Evolutionary conservation across 2,329 filamentous ascomycete species (phyloP).

Genomic region (Dendrostoma leiphaemia): DNA sequence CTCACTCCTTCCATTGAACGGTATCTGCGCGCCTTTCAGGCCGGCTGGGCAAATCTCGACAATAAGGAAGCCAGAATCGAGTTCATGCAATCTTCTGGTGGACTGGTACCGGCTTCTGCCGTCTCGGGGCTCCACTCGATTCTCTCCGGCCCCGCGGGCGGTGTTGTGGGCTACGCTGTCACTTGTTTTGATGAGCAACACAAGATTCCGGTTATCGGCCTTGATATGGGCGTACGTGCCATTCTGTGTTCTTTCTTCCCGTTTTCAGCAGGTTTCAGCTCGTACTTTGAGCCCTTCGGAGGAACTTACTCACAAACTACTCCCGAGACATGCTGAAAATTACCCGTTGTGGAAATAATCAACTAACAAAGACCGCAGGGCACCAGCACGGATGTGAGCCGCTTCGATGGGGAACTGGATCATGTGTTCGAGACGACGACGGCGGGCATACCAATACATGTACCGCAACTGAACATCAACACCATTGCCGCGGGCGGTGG

Average conservation of each 20-base stretch:
- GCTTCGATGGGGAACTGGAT: slow-evolving; percentile 9
- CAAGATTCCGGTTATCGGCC: slow-evolving; percentile 2
- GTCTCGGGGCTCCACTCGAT: slow-evolving; percentile 10
- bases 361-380: too few species aligned
- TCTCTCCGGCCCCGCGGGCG: slow-evolving; percentile 11
- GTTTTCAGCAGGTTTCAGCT: too few species aligned
- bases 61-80: slow-evolving; percentile 74
- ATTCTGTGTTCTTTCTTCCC: too few species aligned
- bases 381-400: slow-evolving; percentile 11
- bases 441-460: slow-evolving; percentile 9
- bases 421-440: slow-evolving; percentile 16
- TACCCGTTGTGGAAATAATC: too few species aligned
- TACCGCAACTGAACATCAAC: slow-evolving; percentile 12
- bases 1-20: slow-evolving; percentile 70
- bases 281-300: too few species aligned
- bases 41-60: slow-evolving; percentile 69
- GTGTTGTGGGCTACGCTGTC: slow-evolving; percentile 10
- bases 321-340: too few species aligned
- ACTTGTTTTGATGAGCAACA: not conserved
- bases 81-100: slow-evolving; percentile 77
- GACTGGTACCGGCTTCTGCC: not conserved
- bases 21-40: slow-evolving; percentile 68
- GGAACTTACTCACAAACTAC: too few species aligned
- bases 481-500: slow-evolving; percentile 11
- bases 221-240: slow-evolving; percentile 16